phyloP scores from a whole-genome alignment of 2,329 filamentous ascomycete species.

The Aspergillus flavus region DNA sequence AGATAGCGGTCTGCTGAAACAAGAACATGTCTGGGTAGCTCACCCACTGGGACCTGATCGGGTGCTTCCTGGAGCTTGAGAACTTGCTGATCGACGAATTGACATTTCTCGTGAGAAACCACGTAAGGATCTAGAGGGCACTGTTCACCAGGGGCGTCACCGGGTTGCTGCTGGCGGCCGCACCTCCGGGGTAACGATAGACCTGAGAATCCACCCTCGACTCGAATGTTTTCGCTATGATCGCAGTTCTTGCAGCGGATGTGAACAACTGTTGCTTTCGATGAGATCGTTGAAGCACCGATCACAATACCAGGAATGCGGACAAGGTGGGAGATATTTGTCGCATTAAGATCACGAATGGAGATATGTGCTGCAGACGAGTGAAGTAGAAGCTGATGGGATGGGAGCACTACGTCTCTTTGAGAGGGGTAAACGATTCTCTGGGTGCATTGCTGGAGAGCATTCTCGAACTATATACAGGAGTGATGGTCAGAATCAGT shows the following conservation, averaged over 20 bases:
- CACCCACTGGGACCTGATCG: constrained; percentile 95
- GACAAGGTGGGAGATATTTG: constrained; percentile 91
- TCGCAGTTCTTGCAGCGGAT: constrained; percentile 89
- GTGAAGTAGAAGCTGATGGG: constrained; percentile 93
- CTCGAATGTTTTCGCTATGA: constrained; percentile 67
- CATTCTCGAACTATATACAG: constrained; percentile 75
- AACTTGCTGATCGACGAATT: constrained; percentile 96
- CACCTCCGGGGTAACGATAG: constrained; percentile 83
- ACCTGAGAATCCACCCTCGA: constrained; percentile 85
- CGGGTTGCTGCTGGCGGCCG: constrained; percentile 59
- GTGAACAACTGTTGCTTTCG: constrained; percentile 84
- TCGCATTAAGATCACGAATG: constrained; percentile 90
- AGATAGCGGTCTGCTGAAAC: constrained; percentile 96
- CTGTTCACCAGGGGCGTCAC: constrained; percentile 69
- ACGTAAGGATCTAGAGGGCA: constrained; percentile 96
- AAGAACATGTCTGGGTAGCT: constrained; percentile 90
- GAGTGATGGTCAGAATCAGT: background rate
- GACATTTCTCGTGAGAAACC: constrained; percentile 88
- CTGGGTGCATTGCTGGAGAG: constrained; percentile 87
- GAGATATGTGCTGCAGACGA: constrained; percentile 88
- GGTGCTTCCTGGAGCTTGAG: constrained; percentile 97
- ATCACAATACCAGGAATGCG: constrained; percentile 97
- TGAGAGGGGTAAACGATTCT: constrained; percentile 86
- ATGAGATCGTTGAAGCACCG: constrained; percentile 92
- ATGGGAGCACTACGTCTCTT: constrained; percentile 70